These are phyloP conservation scores for Globisporangium rhizosaccharum DNA, from an alignment of 352 stramenopile species.

Conservation along the genomic window DNA sequence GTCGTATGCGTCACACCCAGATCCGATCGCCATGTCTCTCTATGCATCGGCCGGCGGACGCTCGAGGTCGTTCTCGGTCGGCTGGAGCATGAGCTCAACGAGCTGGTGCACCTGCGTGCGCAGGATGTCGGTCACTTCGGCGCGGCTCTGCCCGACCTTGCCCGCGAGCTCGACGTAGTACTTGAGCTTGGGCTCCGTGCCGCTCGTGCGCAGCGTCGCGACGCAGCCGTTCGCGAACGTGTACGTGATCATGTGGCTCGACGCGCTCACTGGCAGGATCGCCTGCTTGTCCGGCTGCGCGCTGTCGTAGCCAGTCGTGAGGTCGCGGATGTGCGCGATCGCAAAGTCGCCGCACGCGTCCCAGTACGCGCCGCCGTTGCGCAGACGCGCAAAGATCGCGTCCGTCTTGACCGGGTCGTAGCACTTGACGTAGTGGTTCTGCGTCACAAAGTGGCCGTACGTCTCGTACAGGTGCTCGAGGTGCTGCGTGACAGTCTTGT, in stretches of 20 bases:
- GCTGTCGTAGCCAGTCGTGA: constrained; percentile 88
- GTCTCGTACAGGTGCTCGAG: constrained; percentile 88
- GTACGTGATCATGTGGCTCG: constrained; percentile 97
- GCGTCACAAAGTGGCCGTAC: constrained; percentile 96
- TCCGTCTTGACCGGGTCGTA: constrained; percentile 85
- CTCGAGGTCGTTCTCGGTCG: constrained; percentile 71
- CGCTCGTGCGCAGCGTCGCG: constrained; percentile 95
- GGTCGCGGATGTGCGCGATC: constrained; percentile 80
- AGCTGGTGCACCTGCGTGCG: constrained; percentile 67
- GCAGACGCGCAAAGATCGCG: constrained; percentile 89
- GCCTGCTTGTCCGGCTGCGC: constrained; percentile 84
- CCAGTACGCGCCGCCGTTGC: constrained; percentile 88
- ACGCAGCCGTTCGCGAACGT: constrained; percentile 95
- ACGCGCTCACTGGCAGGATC: constrained; percentile 88
- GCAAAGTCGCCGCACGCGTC: constrained; percentile 71
- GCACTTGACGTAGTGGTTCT: constrained; percentile 97
- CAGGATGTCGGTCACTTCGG: constrained; percentile 50
- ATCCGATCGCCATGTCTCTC: not conserved
- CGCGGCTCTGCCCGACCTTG: constrained; percentile 52
- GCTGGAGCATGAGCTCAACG: constrained; percentile 80
- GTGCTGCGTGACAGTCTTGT: constrained; percentile 63
- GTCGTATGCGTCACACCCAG: not conserved
- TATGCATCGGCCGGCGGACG: constrained; percentile 32
- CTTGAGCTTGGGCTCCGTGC: constrained; percentile 99
- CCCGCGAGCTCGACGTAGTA: constrained; percentile 96